A percentile compares a stretch with the other conserved stretches of the same genome.
Evolutionary conservation across 805 yeast genomes (phyloP).

Genomic region (Teunomyces lycoperdinae): DNA sequence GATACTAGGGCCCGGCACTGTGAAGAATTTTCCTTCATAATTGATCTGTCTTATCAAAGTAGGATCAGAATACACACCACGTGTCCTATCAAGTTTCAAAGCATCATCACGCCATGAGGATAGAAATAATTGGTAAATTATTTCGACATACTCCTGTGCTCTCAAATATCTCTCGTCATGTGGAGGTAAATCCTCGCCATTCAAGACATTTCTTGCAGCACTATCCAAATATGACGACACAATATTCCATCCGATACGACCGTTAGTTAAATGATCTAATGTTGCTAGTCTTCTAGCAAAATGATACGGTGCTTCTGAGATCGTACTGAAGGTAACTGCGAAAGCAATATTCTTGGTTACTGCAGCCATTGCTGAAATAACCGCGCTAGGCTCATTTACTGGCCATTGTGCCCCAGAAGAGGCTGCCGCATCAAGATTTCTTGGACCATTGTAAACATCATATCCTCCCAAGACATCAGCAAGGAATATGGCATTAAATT

Average conservation of each 20-base stretch:
- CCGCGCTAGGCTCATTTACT: slow-evolving; percentile 6
- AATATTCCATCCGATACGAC: slow-evolving; percentile 5
- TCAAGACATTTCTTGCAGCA: slow-evolving; percentile 4
- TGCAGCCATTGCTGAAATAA: slow-evolving; percentile 6
- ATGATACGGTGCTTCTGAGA: slow-evolving; percentile 5
- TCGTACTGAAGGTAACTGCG: slow-evolving; percentile 5
- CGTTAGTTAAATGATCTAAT: slow-evolving; percentile 5
- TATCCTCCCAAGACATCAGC: slow-evolving; percentile 6
- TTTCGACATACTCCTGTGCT: slow-evolving; percentile 3
- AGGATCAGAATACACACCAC: slow-evolving; percentile 2
- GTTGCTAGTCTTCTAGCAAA: slow-evolving; percentile 5
- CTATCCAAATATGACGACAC: slow-evolving; percentile 4
- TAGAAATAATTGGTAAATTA: slow-evolving; percentile 3
- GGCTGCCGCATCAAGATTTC: slow-evolving; percentile 1
- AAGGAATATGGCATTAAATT: slow-evolving; percentile 4
- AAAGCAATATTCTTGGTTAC: slow-evolving; percentile 4
- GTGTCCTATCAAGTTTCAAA: neutral
- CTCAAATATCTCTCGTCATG: slow-evolving; percentile 5
- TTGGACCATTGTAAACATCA: slow-evolving; percentile 6
- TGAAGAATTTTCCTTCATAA: slow-evolving; percentile 4
- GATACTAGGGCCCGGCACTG: slow-evolving; percentile 4
- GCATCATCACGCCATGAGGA: slow-evolving; percentile 7
- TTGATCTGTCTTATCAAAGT: slow-evolving; percentile 2
- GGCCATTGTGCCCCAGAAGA: slow-evolving; percentile 6
- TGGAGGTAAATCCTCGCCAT: slow-evolving; percentile 1